These are phyloP conservation scores for Volvox africanus DNA, from an alignment of 139 green algal genomes.

Conservation along the genomic window DNA sequence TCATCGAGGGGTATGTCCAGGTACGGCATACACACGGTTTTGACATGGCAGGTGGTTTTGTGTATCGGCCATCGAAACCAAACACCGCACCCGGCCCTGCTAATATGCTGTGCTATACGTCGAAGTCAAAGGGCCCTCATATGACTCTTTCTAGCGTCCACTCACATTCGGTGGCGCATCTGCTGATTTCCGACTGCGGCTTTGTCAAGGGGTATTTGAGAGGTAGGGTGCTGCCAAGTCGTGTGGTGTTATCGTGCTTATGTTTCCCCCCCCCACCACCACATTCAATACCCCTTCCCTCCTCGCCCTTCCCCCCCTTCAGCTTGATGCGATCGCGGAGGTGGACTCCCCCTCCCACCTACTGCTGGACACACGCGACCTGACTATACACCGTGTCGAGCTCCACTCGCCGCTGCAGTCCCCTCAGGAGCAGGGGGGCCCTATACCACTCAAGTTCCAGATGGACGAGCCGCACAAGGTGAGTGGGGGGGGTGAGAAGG, in stretches of 20 bases:
- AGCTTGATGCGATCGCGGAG: constrained; percentile 46
- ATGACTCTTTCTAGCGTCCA: background rate
- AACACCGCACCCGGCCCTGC: background rate
- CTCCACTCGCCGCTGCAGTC: constrained; percentile 23
- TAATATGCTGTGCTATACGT: background rate
- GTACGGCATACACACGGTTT: constrained; percentile 27
- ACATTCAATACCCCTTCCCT: too few species aligned
- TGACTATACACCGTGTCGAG: constrained; percentile 59
- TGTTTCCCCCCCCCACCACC: background rate
- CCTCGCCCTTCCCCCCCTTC: too few species aligned
- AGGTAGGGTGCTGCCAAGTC: background rate
- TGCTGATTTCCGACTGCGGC: too few species aligned
- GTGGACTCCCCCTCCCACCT: constrained; percentile 45
- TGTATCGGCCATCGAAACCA: background rate
- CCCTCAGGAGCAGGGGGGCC: background rate
- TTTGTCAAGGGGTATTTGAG: too few species aligned
- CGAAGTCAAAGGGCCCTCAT: background rate
- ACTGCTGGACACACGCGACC: constrained; percentile 74
- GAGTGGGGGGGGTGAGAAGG: background rate
- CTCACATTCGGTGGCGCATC: too few species aligned
- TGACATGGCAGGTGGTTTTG: background rate
- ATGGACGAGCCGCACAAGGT: constrained; percentile 16
- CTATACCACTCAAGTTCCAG: background rate
- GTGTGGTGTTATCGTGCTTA: background rate
- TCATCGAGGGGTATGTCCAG: constrained; percentile 63